Base-by-base conservation (phyloP, 208 protist genomes). In the Zelonia costaricensis region DNA sequence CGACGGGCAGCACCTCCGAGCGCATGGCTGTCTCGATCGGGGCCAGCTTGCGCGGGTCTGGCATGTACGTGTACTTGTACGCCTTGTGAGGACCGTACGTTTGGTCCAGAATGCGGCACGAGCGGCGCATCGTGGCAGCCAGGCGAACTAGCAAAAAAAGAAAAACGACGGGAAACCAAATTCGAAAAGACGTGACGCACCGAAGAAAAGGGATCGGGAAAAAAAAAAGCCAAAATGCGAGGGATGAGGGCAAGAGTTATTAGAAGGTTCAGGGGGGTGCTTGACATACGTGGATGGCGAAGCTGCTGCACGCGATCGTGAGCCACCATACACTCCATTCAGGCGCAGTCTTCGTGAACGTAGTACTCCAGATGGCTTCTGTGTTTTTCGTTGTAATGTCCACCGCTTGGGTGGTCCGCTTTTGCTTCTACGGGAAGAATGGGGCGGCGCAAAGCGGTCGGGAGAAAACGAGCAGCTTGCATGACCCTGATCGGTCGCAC, bases 21-120 rank as follows among this genome's bases (percentile, higher is more conserved):
- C 86, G 70, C 59, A 84, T 74, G 20, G 83, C 85, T 23, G 82
- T 84, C 58, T 97, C 91, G 56, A 97, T 97, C 1, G 91, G 88
- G n/a, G 88, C 84, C 4, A 97, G 58, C 52, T 97, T 97, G 13
- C 91, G 62, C 5, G 91, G 91, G 69, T 97, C 91, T 1, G 91
- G 91, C 80, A 97, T 88, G 58, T 97, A 97, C 0, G 85, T 89
- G 69, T 97, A 97, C 64, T 94, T 97, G 70, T 97, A 97, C 15
- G 84, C 77, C 64, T 97, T 97, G 58, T 94, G 88, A 1, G 91
- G 88, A 45, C 87, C 86, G 71, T 55, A 62, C 5, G 88, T 97
- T 43, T 94, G 82, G 71, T 96, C 91, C 30, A 92, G 53, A 43
- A 80, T 27, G 3, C 51, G n/a, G 27, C 51, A 15, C 30, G 64